Evolutionary conservation across 139 green algal species (phyloP).

Genomic region (Chlamydomonas asymmetrica): DNA sequence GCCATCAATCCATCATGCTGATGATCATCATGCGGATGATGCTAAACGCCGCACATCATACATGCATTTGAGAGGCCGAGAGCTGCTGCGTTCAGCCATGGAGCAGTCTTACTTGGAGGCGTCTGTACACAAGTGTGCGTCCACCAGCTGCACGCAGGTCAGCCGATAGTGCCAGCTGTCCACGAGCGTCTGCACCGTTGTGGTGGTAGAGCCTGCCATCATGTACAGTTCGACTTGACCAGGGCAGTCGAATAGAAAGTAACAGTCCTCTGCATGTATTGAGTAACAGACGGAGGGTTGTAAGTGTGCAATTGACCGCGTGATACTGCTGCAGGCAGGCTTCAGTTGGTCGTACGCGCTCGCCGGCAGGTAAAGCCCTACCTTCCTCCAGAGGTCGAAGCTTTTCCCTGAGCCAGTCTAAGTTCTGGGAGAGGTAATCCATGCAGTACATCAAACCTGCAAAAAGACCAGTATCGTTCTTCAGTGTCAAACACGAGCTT

Average conservation of each 20-base stretch:
- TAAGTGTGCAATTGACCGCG: too few relatives aligned
- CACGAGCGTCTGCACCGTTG: conserved; percentile 33
- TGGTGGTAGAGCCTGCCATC: conserved; percentile 53
- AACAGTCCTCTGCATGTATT: conserved; percentile 73
- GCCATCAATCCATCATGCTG: too few relatives aligned
- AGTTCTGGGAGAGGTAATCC: conserved; percentile 77
- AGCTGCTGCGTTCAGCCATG: too few relatives aligned
- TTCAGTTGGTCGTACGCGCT: too few relatives aligned
- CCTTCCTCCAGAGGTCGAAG: conserved; percentile 67
- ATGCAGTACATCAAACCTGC: conserved; percentile 80
- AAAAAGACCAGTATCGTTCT: too few relatives aligned
- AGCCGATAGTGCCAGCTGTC: conserved; percentile 51
- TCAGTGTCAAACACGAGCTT: not conserved
- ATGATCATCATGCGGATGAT: too few relatives aligned
- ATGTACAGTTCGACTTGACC: conserved; percentile 85
- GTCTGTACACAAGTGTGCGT: conserved; percentile 83
- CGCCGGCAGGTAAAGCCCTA: conserved; percentile 21
- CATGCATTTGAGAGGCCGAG: too few relatives aligned
- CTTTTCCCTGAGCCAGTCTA: conserved; percentile 85
- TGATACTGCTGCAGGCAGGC: too few relatives aligned
- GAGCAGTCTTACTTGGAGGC: conserved; percentile 70
- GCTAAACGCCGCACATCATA: too few relatives aligned
- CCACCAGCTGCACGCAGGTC: conserved; percentile 77
- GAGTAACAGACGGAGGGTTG: too few relatives aligned
- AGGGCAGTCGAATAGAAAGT: conserved; percentile 87